phyloP scores from a whole-genome alignment of 139 green algal genomes.

The Diplosphaera chodatii region DNA sequence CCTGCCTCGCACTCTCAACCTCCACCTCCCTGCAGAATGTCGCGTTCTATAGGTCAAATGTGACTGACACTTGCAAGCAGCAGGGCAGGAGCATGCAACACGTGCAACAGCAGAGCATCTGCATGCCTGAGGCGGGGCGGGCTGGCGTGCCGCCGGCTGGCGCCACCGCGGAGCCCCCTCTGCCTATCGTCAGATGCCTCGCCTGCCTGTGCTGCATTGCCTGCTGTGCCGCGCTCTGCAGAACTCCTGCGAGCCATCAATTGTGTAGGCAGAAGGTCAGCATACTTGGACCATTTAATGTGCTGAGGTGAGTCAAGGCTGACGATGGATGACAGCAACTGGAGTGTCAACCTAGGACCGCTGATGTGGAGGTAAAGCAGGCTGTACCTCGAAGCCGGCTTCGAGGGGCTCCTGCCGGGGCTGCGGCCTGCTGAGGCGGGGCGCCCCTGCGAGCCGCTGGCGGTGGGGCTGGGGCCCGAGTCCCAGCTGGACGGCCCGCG shows the following conservation, averaged over 20 bases:
- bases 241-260: background rate
- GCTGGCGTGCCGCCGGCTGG: background rate
- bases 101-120: too few relatives aligned
- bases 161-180: background rate
- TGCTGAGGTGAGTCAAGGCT: too few relatives aligned
- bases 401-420: background rate
- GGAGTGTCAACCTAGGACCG: too few relatives aligned
- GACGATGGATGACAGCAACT: too few relatives aligned
- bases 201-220: slow-evolving; percentile 3
- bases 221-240: background rate
- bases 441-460: background rate
- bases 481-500: too few relatives aligned
- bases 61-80: too few relatives aligned
- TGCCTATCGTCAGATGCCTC: background rate
- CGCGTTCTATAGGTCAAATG: too few relatives aligned
- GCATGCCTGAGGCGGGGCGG: background rate
- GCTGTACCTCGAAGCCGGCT: background rate
- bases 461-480: too few relatives aligned
- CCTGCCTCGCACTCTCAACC: slow-evolving; percentile 3
- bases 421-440: background rate
- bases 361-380: too few relatives aligned
- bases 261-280: too few relatives aligned
- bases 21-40: slow-evolving; percentile 4
- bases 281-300: too few relatives aligned
- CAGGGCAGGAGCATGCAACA: too few relatives aligned